Base-by-base conservation (phyloP, 2,329 filamentous ascomycete genomes). In the Phyllosticta citriasiana region DNA sequence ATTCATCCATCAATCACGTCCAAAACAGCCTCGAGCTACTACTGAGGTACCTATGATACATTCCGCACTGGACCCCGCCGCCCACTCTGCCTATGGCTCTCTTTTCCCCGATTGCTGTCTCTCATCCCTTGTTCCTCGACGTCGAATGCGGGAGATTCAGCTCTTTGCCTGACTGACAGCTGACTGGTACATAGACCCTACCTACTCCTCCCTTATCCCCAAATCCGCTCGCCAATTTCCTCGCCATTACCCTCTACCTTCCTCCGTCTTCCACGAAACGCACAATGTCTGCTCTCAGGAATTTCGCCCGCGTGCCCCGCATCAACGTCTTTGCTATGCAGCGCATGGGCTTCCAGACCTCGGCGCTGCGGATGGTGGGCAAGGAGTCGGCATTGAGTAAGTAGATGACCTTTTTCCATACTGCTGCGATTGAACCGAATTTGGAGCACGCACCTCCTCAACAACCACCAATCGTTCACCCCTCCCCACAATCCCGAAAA, bases 331-430 rank as follows among this genome's bases (percentile, higher is more conserved):
- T 72, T 64, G 50, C 64, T 14, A 35, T 64, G n/a, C 70, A 72
- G 66, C 69, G 72, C 59, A 69, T 71, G 27, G 67, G 67, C n/a
- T 76, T 78, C 66, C 72, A 71, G 64, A 74, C 74, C 50, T 72
- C 70, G 62, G 67, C 71, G n/a, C 55, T 64, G 5, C 66, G 73
- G 47, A 61, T 64, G 57, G 72, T 71, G 25, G 76, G 75, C 62
- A 79, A 80, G 70, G 78, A 80, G 67, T 69, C 71, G 50, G 68
- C 71, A 60, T 71, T 78, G 40, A 70, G 78, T 80, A 76, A 51
- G 77, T 40, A 12, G 33, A 40, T 10, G 4, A 12, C 33, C 66
- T 16, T 9, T 14, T 8, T 53, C 54, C 4, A 30, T 8, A 30
- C 27, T 30, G 6, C 27, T 8, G 4, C 27, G 9, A 30, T 30